Base-by-base conservation (phyloP, 78 protist species). In the Emiliania huxleyi region DNA sequence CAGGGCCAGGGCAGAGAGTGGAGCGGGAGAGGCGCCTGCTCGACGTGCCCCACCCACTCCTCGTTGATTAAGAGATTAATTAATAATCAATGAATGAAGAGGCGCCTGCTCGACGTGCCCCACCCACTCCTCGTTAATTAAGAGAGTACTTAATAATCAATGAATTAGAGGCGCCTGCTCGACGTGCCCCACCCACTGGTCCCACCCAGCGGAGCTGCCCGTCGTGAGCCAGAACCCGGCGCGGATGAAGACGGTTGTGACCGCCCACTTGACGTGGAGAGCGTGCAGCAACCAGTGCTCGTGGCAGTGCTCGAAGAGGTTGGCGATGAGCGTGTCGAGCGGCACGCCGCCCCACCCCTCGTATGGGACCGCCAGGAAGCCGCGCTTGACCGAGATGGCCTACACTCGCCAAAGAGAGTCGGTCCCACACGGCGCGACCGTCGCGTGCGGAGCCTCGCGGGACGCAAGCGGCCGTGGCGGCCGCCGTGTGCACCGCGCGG, bases 301-400 rank as follows among this genome's bases (percentile, higher is more conserved):
- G 87, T 93, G 55, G 56, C 69, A 35, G 91, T 79, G 45, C 93
- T 93, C 95, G 90, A 88, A 52, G 45, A 90, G 38, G 88, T 93
- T 93, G 49, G 93, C n/a, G 84, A 93, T 93, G 85, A 93, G 40
- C 19, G 88, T 55, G 77, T 93, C 95, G 35, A 93, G 71, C 21
- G 93, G 93, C 75, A 48, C 38, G 35, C 49, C 89, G 44, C 69
- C 87, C 79, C 62, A n/a, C 71, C 40, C 73, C 35, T 40, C 92
- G 49, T 37, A 2, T 15, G 69, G 77, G 40, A 91, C 90, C 18
- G 45, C 1, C 29, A 77, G 87, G 48, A 42, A 42, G 49, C 87
- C 87, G 35, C 5, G 3, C 46, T 81, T 81, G 42, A 85, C 15
- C 22, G 90, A 37, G 87, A 77, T 40, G 18, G 87, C 19, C n/a